Percentiles rank a stretch among this genome's conserved stretches.
Conservation (phyloP, 2,329 filamentous ascomycete genomes). For the Colletotrichum costaricense region DNA sequence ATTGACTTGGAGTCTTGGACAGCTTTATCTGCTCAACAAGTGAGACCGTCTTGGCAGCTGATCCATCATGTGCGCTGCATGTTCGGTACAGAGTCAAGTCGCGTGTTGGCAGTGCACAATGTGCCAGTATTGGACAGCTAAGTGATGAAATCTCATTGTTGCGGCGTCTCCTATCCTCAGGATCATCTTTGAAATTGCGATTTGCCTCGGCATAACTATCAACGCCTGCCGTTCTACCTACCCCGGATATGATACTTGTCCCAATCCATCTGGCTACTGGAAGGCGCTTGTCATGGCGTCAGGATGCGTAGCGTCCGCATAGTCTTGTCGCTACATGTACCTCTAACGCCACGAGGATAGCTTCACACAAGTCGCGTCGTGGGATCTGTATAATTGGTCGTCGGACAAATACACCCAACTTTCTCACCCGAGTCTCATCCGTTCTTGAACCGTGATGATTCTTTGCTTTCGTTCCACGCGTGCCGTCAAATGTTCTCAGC, state of each 20-base stretch:
- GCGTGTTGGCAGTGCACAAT: background rate
- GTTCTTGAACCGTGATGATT: background rate
- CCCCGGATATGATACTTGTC: background rate
- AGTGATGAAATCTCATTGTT: background rate
- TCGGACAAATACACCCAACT: background rate
- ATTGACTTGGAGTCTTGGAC: too few relatives aligned
- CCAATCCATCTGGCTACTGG: background rate
- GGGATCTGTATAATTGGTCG: background rate
- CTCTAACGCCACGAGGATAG: background rate
- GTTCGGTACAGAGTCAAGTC: background rate
- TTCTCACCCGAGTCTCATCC: background rate
- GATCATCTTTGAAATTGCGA: background rate
- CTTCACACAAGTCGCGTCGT: background rate
- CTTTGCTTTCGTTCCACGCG: background rate
- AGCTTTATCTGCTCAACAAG: too few relatives aligned
- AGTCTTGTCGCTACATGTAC: background rate
- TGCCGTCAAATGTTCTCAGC: too few relatives aligned
- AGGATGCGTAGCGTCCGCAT: background rate
- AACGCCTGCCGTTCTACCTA: background rate
- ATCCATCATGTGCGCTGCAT: too few relatives aligned
- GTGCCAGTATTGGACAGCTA: background rate
- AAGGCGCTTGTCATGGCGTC: background rate
- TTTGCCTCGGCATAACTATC: background rate
- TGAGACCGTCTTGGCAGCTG: too few relatives aligned
- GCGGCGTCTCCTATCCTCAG: background rate